Conservation (phyloP, 768 basidiomycete species). For the Lanmaoa rubissima region DNA sequence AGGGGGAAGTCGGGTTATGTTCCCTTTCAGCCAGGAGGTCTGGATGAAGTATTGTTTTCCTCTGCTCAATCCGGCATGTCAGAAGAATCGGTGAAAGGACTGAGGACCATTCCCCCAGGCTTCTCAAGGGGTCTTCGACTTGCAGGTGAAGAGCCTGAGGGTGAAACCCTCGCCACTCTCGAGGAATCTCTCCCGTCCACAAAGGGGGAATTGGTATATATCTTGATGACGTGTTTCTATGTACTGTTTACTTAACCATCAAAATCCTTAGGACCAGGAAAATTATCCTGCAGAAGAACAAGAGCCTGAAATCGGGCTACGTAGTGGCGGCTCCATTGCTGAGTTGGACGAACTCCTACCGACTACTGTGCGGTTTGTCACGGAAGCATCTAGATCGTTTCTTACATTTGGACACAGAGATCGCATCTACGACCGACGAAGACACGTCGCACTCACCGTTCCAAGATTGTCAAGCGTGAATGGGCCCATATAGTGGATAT, state of each 20-base stretch:
- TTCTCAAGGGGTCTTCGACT: conserved; percentile 77
- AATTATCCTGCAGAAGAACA: conserved; percentile 19
- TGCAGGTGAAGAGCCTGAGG: conserved; percentile 52
- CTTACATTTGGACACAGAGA: conserved; percentile 38
- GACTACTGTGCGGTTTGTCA: conserved; percentile 38
- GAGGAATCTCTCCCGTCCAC: conserved; percentile 17
- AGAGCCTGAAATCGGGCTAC: conserved; percentile 21
- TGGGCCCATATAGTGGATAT: conserved; percentile 99
- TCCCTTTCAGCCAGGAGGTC: conserved; percentile 92
- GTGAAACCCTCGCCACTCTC: conserved; percentile 39
- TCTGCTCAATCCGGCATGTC: conserved; percentile 28
- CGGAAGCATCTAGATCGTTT: background rate
- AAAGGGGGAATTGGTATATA: conserved; percentile 17
- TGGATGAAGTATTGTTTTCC: conserved; percentile 58
- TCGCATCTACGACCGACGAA: conserved; percentile 57
- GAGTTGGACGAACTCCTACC: conserved; percentile 85
- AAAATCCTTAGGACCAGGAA: conserved; percentile 20
- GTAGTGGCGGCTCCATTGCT: conserved; percentile 24
- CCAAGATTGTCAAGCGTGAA: conserved; percentile 73
- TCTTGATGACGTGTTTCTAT: conserved; percentile 4
- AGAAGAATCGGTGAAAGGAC: conserved; percentile 39
- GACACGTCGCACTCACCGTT: conserved; percentile 41
- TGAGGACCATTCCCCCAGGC: conserved; percentile 79
- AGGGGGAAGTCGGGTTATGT: conserved; percentile 91
- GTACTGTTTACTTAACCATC: conserved; percentile 23